phyloP scores from a whole-genome alignment of 768 basidiomycete species.

The Suillus subaureus region DNA sequence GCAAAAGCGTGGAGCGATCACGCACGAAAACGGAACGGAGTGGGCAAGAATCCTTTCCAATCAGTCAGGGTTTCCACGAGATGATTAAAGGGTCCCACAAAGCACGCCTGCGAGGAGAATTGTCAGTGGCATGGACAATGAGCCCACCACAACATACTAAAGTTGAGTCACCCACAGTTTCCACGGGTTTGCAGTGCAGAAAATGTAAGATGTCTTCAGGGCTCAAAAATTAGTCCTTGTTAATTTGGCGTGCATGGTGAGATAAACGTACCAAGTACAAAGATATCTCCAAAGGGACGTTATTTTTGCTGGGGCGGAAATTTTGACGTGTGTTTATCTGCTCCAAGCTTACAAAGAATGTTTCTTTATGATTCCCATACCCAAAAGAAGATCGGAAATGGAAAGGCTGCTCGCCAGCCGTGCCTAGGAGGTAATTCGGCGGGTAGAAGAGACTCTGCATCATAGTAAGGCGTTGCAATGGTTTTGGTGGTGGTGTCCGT shows the following conservation, averaged over 20 bases:
- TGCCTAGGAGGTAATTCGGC: background rate
- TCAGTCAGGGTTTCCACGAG: slow-evolving; percentile 65
- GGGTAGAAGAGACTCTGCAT: slow-evolving; percentile 2
- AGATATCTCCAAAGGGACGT: slow-evolving; percentile 69
- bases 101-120: slow-evolving; percentile 43
- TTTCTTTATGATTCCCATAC: background rate
- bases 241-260: background rate
- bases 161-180: slow-evolving; percentile 55
- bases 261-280: slow-evolving; percentile 56
- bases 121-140: background rate
- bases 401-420: background rate
- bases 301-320: slow-evolving; percentile 37
- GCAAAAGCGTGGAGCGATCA: too few species aligned
- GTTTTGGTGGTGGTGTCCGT: background rate
- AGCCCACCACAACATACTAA: slow-evolving; percentile 40
- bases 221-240: background rate
- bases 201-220: slow-evolving; percentile 64
- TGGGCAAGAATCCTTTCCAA: slow-evolving; percentile 74
- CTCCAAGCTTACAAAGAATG: background rate
- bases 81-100: slow-evolving; percentile 47
- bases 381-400: background rate
- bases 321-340: background rate
- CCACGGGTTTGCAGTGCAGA: slow-evolving; percentile 52
- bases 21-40: slow-evolving; percentile 71
- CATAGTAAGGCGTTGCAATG: background rate